Conservation (phyloP, 164 flowering plant genomes). For the Piper longum region DNA sequence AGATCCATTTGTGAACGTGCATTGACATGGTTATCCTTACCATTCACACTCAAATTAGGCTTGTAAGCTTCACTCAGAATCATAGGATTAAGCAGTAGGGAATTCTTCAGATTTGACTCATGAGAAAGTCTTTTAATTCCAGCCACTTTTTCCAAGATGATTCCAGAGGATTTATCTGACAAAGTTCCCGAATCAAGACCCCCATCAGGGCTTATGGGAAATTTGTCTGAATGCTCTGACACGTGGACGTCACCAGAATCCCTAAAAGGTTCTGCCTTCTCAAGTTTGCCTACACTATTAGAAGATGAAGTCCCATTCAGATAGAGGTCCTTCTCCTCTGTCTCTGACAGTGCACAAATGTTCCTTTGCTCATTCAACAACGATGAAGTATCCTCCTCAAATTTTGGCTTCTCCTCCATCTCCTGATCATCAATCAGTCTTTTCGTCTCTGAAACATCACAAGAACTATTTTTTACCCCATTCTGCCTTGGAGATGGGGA, state of each 20-base stretch:
- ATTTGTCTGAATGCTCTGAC: neutral
- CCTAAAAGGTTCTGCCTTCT: neutral
- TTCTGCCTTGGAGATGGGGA: neutral
- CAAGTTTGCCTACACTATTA: neutral
- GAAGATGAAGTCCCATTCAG: neutral
- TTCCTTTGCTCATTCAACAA: constrained; percentile 6
- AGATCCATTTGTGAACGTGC: constrained; percentile 36
- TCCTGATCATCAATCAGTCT: constrained; percentile 16
- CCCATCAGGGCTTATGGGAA: neutral
- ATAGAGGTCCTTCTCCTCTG: constrained; percentile 2
- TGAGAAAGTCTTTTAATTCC: constrained; percentile 14
- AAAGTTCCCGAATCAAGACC: neutral
- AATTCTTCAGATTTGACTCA: constrained; percentile 8
- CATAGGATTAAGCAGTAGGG: constrained; percentile 12
- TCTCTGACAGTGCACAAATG: constrained; percentile 11
- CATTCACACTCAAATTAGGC: constrained; percentile 9
- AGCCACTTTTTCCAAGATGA: neutral
- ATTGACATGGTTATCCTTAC: constrained; percentile 12
- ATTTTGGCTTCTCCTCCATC: constrained; percentile 1
- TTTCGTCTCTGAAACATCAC: constrained; percentile 11
- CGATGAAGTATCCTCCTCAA: constrained; percentile 12
- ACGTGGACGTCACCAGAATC: neutral
- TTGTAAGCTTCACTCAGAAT: constrained; percentile 16
- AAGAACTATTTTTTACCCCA: neutral
- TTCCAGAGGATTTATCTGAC: neutral